Conservation (phyloP, 768 basidiomycete genomes). For the Boletus rex-veris region DNA sequence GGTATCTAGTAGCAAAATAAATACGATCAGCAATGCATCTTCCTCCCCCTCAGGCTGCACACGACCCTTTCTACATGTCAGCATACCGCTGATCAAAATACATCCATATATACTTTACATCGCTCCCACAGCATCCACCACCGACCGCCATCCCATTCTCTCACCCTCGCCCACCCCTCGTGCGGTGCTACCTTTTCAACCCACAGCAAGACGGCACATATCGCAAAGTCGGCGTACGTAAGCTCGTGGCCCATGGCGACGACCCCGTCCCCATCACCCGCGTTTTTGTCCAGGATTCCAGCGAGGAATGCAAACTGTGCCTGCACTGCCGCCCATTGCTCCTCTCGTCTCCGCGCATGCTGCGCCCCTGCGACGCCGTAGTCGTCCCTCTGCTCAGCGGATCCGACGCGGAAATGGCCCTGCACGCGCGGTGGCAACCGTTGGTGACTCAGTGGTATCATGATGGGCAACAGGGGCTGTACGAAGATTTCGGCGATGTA, state of each 20-base stretch:
- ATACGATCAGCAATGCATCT: neutral
- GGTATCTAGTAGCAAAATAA: too few relatives aligned
- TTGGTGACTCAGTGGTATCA: constrained; percentile 66
- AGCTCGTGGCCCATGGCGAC: constrained; percentile 65
- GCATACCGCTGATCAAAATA: constrained; percentile 36
- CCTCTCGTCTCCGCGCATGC: constrained; percentile 47
- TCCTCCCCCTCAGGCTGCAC: neutral
- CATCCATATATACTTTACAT: constrained; percentile 68
- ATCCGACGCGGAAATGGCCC: constrained; percentile 40
- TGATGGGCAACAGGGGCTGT: constrained; percentile 64
- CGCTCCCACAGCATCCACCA: constrained; percentile 63
- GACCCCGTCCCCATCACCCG: constrained; percentile 56
- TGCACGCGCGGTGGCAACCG: constrained; percentile 55
- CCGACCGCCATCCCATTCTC: constrained; percentile 65
- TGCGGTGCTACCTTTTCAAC: constrained; percentile 69
- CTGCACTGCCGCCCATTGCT: constrained; percentile 60
- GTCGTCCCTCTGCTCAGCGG: neutral
- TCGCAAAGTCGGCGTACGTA: constrained; percentile 69
- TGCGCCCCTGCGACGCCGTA: neutral
- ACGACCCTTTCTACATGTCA: neutral
- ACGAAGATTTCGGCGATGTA: constrained; percentile 63
- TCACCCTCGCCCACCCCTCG: constrained; percentile 68
- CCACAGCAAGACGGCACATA: constrained; percentile 72
- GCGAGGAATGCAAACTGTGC: constrained; percentile 67
- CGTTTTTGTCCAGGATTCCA: constrained; percentile 63